Evolutionary conservation across 148 eudicot species (phyloP), one percentile per base, ranked within the genome.

Genomic region (Mesembryanthemum crystallinum): DNA sequence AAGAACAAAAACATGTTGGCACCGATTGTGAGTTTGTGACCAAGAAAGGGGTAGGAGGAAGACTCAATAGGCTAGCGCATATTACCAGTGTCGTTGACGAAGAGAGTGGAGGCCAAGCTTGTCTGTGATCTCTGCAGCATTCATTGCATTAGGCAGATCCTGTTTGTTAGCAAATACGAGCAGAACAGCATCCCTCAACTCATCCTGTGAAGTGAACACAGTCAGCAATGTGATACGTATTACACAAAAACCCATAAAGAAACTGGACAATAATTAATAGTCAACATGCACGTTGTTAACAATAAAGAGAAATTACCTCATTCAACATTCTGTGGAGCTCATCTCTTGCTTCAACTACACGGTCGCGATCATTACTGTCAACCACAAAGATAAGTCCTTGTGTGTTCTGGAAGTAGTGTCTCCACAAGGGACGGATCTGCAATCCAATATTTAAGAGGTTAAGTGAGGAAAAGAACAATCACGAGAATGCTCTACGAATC

Each of bases 121-220:
- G 80, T 88, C 91, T 66, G 94, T 90, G 70, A 90, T 90, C 72
- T 90, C 94, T 51, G 92, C 92, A 74, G 92, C 92, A 81, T 87
- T 89, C 92, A 89, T 89, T 62, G 93, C 93, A 76, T 90, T 88
- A 51, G 94, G 94, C 76, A 90, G 94, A 90, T 88, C 94, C 85
- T 90, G 91, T 73, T 90, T 90, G 91, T 87, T 90, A 32, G 94
- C 94, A 82, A 90, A 90, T 43, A 88, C 94, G n/a, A 90, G 90
- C 62, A 90, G 86, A 64, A 90, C 94, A 64, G 94, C 94, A 79
- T 90, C 91, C 78, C 91, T 82, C 64, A 90, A 74, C 78, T 90
- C 94, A 73, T 90, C 94, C 94, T 90, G 81, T n/a, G 63, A 45
- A 15, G 65, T 21, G 60, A 57, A 60, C 11, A 33, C 43, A 59